Evolutionary conservation across 129 eudicot species (phyloP).

Genomic region (Apium graveolens): DNA sequence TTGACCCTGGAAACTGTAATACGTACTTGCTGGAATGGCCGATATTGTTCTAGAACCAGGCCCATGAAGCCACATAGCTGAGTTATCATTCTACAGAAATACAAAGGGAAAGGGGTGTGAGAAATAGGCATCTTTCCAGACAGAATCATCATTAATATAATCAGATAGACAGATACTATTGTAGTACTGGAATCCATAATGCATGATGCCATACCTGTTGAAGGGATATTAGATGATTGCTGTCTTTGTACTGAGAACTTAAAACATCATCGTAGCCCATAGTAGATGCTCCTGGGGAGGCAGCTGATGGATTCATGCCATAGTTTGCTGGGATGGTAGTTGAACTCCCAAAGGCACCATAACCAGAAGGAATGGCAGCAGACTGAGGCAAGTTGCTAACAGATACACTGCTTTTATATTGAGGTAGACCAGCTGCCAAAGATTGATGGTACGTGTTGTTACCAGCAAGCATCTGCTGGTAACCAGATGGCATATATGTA

Average conservation of each 20-base stretch:
- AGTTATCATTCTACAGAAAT: constrained; percentile 33
- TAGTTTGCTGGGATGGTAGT: constrained; percentile 61
- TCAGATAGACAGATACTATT: neutral
- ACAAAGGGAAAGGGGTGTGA: neutral
- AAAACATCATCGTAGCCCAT: constrained; percentile 74
- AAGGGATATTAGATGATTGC: constrained; percentile 63
- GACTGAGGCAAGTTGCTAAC: constrained; percentile 85
- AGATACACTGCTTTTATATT: constrained; percentile 64
- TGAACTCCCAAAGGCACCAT: constrained; percentile 69
- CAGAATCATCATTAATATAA: neutral
- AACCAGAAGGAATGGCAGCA: constrained; percentile 77
- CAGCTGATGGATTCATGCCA: constrained; percentile 70
- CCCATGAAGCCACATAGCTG: constrained; percentile 75
- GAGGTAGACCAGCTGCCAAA: constrained; percentile 65
- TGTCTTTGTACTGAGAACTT: constrained; percentile 86
- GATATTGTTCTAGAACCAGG: constrained; percentile 74
- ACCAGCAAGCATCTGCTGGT: constrained; percentile 83
- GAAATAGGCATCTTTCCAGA: neutral
- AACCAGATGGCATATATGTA: constrained; percentile 86
- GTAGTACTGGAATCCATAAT: neutral
- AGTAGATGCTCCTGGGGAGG: constrained; percentile 59
- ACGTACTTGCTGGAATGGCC: constrained; percentile 64
- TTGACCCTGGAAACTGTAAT: constrained; percentile 67
- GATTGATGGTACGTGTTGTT: constrained; percentile 81
- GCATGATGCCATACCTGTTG: constrained; percentile 62